Evolutionary conservation across 805 yeast genomes (phyloP).

Genomic region (Myxozyma lipomycoides): DNA sequence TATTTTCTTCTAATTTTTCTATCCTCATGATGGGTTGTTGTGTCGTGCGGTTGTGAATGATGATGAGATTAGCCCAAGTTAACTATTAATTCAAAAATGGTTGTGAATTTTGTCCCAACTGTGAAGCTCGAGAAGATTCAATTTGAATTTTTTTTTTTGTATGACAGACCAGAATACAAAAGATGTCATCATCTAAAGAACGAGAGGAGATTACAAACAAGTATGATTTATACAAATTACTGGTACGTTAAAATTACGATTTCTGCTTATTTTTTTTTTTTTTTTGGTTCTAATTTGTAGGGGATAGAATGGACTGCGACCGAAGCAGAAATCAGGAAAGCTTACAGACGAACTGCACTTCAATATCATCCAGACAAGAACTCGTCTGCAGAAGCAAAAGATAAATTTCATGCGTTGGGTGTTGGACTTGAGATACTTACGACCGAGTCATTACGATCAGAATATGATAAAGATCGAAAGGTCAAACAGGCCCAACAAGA

Average conservation of each 20-base stretch:
- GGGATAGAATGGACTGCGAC: constrained; percentile 67
- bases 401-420: constrained; percentile 90
- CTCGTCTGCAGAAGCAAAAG: constrained; percentile 65
- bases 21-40: constrained; percentile 11
- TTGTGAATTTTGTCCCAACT: too few species aligned
- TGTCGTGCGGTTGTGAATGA: neutral
- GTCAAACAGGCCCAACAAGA: constrained; percentile 13
- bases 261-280: neutral
- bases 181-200: constrained; percentile 17
- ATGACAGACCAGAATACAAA: too few species aligned
- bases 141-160: too few species aligned
- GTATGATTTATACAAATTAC: constrained; percentile 22
- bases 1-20: constrained; percentile 15
- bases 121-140: too few species aligned
- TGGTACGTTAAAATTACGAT: constrained; percentile 7
- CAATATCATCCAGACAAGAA: constrained; percentile 88
- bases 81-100: too few species aligned
- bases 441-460: constrained; percentile 71
- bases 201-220: constrained; percentile 24
- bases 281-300: neutral
- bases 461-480: constrained; percentile 54
- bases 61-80: too few species aligned
- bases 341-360: constrained; percentile 80
- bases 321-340: constrained; percentile 68
- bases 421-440: constrained; percentile 91